phyloP scores from a whole-genome alignment of 1,284 basidiomycete species.

The Gomphus bonarii region DNA sequence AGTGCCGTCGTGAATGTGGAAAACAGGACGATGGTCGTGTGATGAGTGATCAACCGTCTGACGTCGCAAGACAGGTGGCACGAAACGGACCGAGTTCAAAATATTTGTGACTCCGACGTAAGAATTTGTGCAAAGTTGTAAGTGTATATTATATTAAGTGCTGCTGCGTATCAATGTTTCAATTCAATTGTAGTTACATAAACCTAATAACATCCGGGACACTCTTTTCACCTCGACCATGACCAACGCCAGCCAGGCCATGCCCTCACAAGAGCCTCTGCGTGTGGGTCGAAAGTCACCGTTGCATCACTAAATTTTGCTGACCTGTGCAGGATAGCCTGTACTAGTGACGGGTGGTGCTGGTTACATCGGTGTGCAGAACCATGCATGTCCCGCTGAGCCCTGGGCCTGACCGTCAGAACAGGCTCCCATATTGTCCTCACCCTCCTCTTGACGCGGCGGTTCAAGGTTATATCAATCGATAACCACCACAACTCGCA shows the following conservation, averaged over 20 bases:
- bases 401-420: slow-evolving; percentile 4
- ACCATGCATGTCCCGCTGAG: slow-evolving; percentile 4
- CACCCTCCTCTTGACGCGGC: slow-evolving; percentile 73
- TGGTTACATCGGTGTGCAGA: slow-evolving; percentile 66
- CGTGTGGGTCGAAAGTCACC: neutral
- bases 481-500: slow-evolving; percentile 92
- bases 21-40: no score
- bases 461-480: slow-evolving; percentile 86
- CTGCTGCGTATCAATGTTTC: neutral
- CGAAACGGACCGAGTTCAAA: no score
- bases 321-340: slow-evolving; percentile 30
- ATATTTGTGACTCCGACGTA: no score
- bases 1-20: no score
- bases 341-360: slow-evolving; percentile 77
- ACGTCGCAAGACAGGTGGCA: no score
- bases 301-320: neutral
- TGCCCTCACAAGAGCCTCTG: slow-evolving; percentile 8
- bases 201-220: neutral
- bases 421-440: slow-evolving; percentile 87
- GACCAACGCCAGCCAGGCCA: neutral
- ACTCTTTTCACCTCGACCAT: neutral
- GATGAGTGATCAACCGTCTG: no score
- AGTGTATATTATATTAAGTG: no score
- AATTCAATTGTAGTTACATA: neutral
- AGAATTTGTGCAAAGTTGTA: no score